Conservation (phyloP, 129 eudicot species). For the Ambrosia artemisiifolia region DNA sequence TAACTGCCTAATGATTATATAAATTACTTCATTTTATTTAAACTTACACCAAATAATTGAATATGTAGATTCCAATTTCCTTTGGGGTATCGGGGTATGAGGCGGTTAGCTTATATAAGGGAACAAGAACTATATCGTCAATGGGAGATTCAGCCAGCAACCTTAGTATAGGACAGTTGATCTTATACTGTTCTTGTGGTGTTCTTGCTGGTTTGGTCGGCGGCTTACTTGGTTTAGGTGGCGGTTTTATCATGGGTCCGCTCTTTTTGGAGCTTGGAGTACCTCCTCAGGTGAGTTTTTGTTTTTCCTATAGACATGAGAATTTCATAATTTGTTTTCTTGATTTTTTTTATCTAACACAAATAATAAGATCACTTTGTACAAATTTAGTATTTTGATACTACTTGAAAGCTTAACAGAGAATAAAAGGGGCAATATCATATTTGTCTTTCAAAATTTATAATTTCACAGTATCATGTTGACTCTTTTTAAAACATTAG, state of each 20-base stretch:
- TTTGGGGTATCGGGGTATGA: slow-evolving; percentile 75
- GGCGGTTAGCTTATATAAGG: slow-evolving; percentile 68
- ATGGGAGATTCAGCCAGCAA: slow-evolving; percentile 52
- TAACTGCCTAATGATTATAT: neutral
- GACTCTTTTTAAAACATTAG: neutral
- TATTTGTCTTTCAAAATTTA: neutral
- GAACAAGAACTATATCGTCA: slow-evolving; percentile 64
- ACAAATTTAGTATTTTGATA: neutral
- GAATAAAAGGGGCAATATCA: neutral
- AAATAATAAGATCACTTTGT: neutral
- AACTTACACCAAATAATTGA: neutral
- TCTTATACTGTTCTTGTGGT: slow-evolving; percentile 58
- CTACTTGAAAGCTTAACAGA: neutral
- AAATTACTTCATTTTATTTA: neutral
- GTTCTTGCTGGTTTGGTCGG: slow-evolving; percentile 83
- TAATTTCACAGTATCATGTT: neutral
- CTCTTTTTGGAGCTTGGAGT: slow-evolving; percentile 91
- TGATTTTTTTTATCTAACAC: neutral
- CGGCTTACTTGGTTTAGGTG: slow-evolving; percentile 91
- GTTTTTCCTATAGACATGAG: neutral
- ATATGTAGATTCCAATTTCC: slow-evolving; percentile 69
- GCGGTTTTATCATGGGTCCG: slow-evolving; percentile 95
- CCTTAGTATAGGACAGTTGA: slow-evolving; percentile 51
- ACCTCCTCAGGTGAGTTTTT: slow-evolving; percentile 76
- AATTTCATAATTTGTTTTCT: neutral